Evolutionary conservation across 2,329 filamentous ascomycete species (phyloP).

Genomic region (Sclerotinia sclerotiorum): DNA sequence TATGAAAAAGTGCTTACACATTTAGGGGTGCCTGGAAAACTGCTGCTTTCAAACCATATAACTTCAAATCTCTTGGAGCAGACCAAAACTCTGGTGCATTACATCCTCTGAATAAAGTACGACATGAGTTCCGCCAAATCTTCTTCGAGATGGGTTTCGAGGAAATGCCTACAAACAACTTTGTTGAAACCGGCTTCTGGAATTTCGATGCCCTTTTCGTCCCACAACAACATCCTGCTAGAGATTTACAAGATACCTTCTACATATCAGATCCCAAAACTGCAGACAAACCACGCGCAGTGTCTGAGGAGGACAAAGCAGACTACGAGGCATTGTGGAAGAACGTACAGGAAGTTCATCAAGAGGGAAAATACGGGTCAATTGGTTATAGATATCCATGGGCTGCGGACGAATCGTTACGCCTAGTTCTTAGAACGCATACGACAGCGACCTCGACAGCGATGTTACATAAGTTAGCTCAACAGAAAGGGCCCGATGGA

Average conservation of each 20-base stretch:
- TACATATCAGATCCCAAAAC: conserved; percentile 87
- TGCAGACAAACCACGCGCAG: conserved; percentile 66
- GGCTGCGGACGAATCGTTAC: conserved; percentile 80
- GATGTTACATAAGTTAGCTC: conserved; percentile 86
- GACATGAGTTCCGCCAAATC: conserved; percentile 92
- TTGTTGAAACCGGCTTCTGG: conserved; percentile 97
- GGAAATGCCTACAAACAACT: conserved; percentile 94
- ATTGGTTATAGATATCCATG: conserved; percentile 97
- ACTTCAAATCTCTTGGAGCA: conserved; percentile 66
- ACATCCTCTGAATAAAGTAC: conserved; percentile 86
- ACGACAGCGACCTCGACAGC: conserved; percentile 90
- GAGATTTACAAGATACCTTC: conserved; percentile 97
- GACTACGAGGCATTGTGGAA: conserved; percentile 87
- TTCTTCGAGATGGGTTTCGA: conserved; percentile 99
- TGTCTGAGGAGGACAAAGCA: conserved; percentile 54
- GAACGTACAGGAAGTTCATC: conserved; percentile 81
- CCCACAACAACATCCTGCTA: conserved; percentile 94
- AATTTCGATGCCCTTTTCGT: conserved; percentile 98
- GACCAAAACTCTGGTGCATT: conserved; percentile 61
- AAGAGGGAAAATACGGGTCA: conserved; percentile 88
- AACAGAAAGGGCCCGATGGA: conserved; percentile 72
- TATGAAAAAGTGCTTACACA: conserved; percentile 27
- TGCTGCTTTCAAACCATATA: conserved; percentile 81
- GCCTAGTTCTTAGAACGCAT: conserved; percentile 90
- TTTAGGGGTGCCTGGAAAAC: conserved; percentile 82